A percentile compares a stretch with the other conserved stretches of the same genome.
These are phyloP conservation scores for Saturnispora sanitii DNA, from an alignment of 805 yeast genomes.

Conservation along the genomic window DNA sequence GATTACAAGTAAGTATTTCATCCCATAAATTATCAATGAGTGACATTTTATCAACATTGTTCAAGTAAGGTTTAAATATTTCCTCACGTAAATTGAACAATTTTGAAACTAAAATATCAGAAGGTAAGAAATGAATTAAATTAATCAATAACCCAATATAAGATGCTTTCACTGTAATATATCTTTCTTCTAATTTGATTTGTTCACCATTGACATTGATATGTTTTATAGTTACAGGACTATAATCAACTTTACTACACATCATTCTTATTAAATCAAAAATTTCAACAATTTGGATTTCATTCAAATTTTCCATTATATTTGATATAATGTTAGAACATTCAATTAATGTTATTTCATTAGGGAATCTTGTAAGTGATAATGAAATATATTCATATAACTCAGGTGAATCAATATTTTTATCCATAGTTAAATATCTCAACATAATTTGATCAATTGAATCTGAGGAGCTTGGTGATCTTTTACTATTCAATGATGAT, in stretches of 20 bases:
- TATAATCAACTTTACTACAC: slow-evolving; percentile 3
- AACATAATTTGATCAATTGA: slow-evolving; percentile 55
- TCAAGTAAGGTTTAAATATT: slow-evolving; percentile 21
- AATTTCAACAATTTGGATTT: background rate
- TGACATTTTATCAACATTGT: slow-evolving; percentile 28
- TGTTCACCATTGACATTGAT: slow-evolving; percentile 10
- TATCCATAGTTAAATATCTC: slow-evolving; percentile 20
- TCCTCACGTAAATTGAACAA: slow-evolving; percentile 19
- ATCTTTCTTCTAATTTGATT: slow-evolving; percentile 20
- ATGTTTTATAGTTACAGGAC: slow-evolving; percentile 9
- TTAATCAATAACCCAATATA: slow-evolving; percentile 37
- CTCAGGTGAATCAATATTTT: background rate
- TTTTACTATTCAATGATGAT: slow-evolving; percentile 16
- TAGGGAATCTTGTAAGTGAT: slow-evolving; percentile 46
- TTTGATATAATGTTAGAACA: slow-evolving; percentile 39
- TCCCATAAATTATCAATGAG: slow-evolving; percentile 41
- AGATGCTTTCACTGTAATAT: slow-evolving; percentile 31
- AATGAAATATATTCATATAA: background rate
- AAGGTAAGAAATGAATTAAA: slow-evolving; percentile 43
- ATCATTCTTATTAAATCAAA: slow-evolving; percentile 8
- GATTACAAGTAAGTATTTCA: slow-evolving; percentile 38
- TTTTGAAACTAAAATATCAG: slow-evolving; percentile 13
- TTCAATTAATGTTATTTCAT: slow-evolving; percentile 44
- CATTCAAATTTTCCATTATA: background rate
- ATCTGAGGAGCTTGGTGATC: slow-evolving; percentile 35